Evolutionary conservation across 106 monocot species (phyloP), one percentile per base, ranked within the genome.

Genomic region (Amphibolis antarctica): DNA sequence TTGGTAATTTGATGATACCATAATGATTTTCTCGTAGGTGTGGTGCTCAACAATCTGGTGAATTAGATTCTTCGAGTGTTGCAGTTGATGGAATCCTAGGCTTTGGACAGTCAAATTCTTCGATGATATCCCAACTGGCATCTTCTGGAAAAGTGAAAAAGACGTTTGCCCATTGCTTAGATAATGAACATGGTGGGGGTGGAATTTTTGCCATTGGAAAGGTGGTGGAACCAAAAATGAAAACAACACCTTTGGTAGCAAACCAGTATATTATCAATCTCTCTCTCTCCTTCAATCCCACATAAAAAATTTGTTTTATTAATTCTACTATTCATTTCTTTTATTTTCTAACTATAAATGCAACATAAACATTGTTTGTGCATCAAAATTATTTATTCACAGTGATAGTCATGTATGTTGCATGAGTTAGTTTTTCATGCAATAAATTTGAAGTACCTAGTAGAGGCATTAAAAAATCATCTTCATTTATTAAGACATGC

Each of bases 11-110:
- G 36, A 53, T 53, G 24, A 24, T 53, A 19, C 28, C 12, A 0
- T 27, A 0, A 15, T 57, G 47, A 9, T 24, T 57, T 52, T 76
- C 53, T 31, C 65, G 42, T 42, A 87, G 86, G 65, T 87, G 86
- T 67, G 80, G 86, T 52, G 71, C 77, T 19, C 75, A 80, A 49
- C 81, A 73, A 42, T 80, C 85, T 68, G 94, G 89, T 30, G 85
- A 88, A 71, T 76, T 93, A 59, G 83, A 85, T 69, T 75, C 88
- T 44, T 86, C 89, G 28, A 71, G 62, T 60, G 77, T 74, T 68
- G 93, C 88, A 26, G 74, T 94, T 56, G 93, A 94, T 76, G 93
- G 93, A 46, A 89, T 94, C 57, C 70, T 94, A 62, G 93, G 93
- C 45, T 94, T 94, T 70, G 93, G 93, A 10, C 89, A 94, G 59